A percentile compares a stretch with the other conserved stretches of the same genome.
These are phyloP conservation scores for Stachybotrys echinatus DNA, from an alignment of 2,329 filamentous ascomycete genomes.

Conservation along the genomic window DNA sequence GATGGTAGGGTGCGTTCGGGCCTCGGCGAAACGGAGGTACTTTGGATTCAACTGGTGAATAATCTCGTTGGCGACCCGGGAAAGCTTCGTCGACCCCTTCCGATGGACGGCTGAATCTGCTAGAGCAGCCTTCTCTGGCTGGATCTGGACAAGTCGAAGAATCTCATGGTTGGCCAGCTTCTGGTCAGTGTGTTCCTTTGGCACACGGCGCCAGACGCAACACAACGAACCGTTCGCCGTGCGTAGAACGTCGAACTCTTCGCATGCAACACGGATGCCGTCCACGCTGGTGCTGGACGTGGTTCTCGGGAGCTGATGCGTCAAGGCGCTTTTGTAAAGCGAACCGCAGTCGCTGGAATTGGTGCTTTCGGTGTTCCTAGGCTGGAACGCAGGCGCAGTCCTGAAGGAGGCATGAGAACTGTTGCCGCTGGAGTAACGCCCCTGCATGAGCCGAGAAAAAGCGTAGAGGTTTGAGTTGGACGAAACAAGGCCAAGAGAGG, in stretches of 20 bases:
- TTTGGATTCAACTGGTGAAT: neutral
- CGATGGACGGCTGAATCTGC: neutral
- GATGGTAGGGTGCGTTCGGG: neutral
- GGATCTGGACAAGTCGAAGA: neutral
- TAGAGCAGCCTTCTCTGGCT: neutral
- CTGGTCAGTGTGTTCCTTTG: neutral
- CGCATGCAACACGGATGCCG: neutral
- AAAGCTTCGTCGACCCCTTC: neutral
- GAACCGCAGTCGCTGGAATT: neutral
- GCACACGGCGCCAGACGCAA: neutral
- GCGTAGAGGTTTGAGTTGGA: no score
- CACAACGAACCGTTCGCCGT: neutral
- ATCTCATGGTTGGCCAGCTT: neutral
- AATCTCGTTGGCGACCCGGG: neutral
- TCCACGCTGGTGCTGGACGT: neutral
- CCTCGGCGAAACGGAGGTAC: neutral
- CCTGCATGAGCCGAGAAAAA: no score
- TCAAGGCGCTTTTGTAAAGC: neutral
- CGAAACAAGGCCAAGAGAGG: no score
- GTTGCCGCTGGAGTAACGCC: neutral
- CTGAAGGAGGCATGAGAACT: neutral
- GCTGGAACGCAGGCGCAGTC: neutral
- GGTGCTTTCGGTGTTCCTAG: neutral
- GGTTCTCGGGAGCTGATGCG: neutral
- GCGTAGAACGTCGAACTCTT: neutral